Conservation (phyloP, 805 yeast species). For the Komagataella pastoris region DNA sequence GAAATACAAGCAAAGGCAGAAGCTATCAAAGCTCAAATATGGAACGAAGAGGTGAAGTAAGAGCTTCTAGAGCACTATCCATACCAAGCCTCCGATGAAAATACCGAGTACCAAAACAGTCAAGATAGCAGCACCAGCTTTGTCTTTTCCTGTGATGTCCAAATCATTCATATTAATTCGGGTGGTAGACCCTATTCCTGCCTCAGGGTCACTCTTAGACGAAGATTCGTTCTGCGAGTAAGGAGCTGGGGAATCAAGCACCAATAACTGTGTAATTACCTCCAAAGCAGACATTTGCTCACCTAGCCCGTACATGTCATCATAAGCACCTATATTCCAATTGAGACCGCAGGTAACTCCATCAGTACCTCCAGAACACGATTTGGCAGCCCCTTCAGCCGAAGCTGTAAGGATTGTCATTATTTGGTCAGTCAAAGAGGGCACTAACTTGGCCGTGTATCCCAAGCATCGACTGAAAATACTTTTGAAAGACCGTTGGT, state of each 20-base stretch:
- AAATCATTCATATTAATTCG: slow-evolving; percentile 19
- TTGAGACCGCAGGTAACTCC: slow-evolving; percentile 64
- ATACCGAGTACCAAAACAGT: slow-evolving; percentile 62
- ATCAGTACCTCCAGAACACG: slow-evolving; percentile 66
- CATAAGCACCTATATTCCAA: slow-evolving; percentile 53
- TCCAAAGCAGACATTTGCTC: slow-evolving; percentile 72
- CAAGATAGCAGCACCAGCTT: slow-evolving; percentile 81
- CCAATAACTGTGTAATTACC: slow-evolving; percentile 36
- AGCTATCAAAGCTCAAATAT: neutral
- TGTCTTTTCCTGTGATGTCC: slow-evolving; percentile 45
- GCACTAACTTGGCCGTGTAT: slow-evolving; percentile 58
- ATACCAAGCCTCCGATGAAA: slow-evolving; percentile 52
- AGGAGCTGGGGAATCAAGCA: slow-evolving; percentile 34
- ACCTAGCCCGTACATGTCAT: slow-evolving; percentile 58
- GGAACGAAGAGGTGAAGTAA: neutral
- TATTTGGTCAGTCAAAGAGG: slow-evolving; percentile 29
- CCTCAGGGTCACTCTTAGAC: slow-evolving; percentile 41
- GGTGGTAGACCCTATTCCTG: slow-evolving; percentile 35
- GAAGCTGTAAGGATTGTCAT: slow-evolving; percentile 26
- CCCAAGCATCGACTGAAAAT: slow-evolving; percentile 67
- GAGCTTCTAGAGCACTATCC: slow-evolving; percentile 43
- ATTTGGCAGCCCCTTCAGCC: slow-evolving; percentile 54
- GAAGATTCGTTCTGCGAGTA: slow-evolving; percentile 23
- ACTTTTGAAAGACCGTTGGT: slow-evolving; percentile 89
- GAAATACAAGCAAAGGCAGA: neutral